phyloP scores from a whole-genome alignment of 164 flowering plant genomes.

The Liriodendron chinense region DNA sequence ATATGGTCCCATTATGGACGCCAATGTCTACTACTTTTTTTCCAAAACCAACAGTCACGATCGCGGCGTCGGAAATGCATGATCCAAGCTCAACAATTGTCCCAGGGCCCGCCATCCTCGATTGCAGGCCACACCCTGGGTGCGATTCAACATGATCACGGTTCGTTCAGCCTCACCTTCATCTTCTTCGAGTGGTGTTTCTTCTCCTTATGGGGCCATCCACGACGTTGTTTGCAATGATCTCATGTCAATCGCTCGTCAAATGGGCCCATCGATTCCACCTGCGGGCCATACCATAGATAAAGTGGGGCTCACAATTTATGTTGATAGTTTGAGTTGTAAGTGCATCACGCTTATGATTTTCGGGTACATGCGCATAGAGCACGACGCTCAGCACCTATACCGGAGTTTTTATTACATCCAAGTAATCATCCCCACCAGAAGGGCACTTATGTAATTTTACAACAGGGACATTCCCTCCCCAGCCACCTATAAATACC shows the following conservation, averaged over 20 bases:
- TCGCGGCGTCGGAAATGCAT: constrained; percentile 3
- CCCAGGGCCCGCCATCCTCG: background rate
- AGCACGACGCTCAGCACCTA: background rate
- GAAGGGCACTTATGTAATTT: background rate
- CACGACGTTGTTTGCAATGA: too few relatives aligned
- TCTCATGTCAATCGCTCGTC: too few relatives aligned
- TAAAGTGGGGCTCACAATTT: too few relatives aligned
- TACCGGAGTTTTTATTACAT: background rate
- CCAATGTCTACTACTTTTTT: constrained; percentile 39
- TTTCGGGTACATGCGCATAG: too few relatives aligned
- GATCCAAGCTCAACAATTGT: constrained; percentile 14
- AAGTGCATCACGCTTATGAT: too few relatives aligned
- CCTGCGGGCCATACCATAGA: background rate
- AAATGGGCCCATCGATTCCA: constrained; percentile 1
- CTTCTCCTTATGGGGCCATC: too few relatives aligned
- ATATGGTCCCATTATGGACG: constrained; percentile 86
- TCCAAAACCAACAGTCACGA: constrained; percentile 19
- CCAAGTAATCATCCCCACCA: background rate
- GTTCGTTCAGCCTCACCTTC: too few relatives aligned
- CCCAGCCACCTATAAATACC: background rate
- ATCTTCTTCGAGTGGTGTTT: too few relatives aligned
- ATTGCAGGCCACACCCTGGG: too few relatives aligned
- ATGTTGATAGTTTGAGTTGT: too few relatives aligned
- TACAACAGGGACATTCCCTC: background rate
- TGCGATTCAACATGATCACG: too few relatives aligned